Conservation (phyloP, 139 green algal genomes). For the Micractinium conductrix region DNA sequence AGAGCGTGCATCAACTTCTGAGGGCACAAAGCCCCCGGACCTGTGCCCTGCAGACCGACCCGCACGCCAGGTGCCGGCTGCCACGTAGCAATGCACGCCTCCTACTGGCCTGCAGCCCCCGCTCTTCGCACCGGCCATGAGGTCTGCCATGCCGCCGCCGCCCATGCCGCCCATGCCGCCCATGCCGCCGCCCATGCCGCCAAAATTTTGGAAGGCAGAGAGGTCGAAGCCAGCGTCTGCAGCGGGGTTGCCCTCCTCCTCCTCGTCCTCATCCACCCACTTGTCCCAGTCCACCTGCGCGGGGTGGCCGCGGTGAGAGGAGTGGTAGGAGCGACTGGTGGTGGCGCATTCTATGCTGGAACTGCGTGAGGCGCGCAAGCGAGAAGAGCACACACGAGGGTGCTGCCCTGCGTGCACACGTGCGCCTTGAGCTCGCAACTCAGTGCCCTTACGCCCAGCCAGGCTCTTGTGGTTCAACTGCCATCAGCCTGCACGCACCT, state of each 20-base stretch:
- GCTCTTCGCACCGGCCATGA: constrained; percentile 9
- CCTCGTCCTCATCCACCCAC: constrained; percentile 77
- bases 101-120: not conserved
- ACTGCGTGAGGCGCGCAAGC: too few species aligned
- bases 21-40: too few species aligned
- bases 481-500: constrained; percentile 23
- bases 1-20: not conserved
- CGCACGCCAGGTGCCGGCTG: not conserved
- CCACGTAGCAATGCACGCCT: not conserved
- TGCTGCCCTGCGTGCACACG: too few species aligned
- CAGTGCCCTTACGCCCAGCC: too few species aligned
- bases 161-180: constrained; percentile 36
- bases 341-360: too few species aligned
- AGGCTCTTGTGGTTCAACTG: too few species aligned
- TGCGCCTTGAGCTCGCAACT: too few species aligned
- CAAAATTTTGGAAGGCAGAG: constrained; percentile 50
- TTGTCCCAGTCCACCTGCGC: constrained; percentile 62
- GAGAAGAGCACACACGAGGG: too few species aligned
- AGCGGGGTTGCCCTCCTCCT: constrained; percentile 54
- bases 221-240: constrained; percentile 55
- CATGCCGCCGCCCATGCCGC: constrained; percentile 27
- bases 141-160: not conserved
- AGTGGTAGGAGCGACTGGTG: not conserved
- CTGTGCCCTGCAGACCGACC: too few species aligned
- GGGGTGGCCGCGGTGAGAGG: not conserved